phyloP scores from a whole-genome alignment of 2,329 filamentous ascomycete species.

The Fusarium avenaceum region DNA sequence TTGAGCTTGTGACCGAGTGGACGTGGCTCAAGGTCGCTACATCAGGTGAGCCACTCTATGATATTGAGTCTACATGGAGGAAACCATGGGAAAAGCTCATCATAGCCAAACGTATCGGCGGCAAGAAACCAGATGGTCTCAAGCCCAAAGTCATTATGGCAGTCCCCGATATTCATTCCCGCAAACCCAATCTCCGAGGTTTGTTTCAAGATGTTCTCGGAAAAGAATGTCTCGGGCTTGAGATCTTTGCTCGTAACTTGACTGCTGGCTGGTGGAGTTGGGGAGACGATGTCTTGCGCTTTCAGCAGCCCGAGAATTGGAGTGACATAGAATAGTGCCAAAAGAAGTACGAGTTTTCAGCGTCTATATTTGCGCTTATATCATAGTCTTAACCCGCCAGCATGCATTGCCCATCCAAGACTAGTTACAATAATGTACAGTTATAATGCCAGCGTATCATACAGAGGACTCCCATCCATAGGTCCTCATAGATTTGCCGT shows the following conservation, averaged over 20 bases:
- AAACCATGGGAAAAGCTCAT: slow-evolving; percentile 84
- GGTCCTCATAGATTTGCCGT: slow-evolving; percentile 27
- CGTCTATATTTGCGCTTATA: slow-evolving; percentile 45
- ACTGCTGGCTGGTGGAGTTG: slow-evolving; percentile 83
- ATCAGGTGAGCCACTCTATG: slow-evolving; percentile 73
- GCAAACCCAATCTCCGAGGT: slow-evolving; percentile 78
- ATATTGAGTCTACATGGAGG: slow-evolving; percentile 72
- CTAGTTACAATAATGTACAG: slow-evolving; percentile 54
- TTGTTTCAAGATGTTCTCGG: slow-evolving; percentile 70
- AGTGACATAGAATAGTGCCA: slow-evolving; percentile 29
- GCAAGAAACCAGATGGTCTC: slow-evolving; percentile 42
- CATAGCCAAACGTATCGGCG: slow-evolving; percentile 64
- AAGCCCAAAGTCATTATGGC: slow-evolving; percentile 71
- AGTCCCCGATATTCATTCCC: slow-evolving; percentile 81
- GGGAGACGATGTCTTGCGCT: slow-evolving; percentile 80
- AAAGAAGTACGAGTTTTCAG: slow-evolving; percentile 33
- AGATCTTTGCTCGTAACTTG: slow-evolving; percentile 81
- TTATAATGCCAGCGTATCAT: slow-evolving; percentile 49
- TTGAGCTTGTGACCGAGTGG: slow-evolving; percentile 78
- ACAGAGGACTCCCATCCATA: slow-evolving; percentile 39
- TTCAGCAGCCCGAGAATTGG: slow-evolving; percentile 73
- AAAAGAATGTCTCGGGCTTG: slow-evolving; percentile 69
- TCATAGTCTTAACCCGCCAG: slow-evolving; percentile 43
- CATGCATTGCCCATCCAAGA: slow-evolving; percentile 41
- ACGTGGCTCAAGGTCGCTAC: slow-evolving; percentile 81